Percentiles rank a stretch among this genome's conserved stretches.
Evolutionary conservation across 1,284 basidiomycete genomes (phyloP).

Genomic region (Boletellus deceptivus): DNA sequence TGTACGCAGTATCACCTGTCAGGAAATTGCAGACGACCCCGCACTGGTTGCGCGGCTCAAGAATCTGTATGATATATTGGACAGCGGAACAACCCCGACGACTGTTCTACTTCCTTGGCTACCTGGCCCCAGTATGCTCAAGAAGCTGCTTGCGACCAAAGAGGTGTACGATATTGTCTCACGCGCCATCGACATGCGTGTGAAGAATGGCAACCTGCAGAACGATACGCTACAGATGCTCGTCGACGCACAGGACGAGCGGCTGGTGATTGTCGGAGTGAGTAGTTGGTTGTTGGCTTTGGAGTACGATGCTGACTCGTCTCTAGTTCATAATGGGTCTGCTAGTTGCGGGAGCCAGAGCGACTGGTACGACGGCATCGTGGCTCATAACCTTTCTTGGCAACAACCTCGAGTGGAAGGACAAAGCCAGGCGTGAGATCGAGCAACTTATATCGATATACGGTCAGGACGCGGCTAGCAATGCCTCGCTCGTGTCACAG

Average conservation of each 20-base stretch:
- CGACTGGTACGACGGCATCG: conserved; percentile 73
- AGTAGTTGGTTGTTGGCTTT: conserved; percentile 29
- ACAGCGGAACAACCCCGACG: conserved; percentile 65
- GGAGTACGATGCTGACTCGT: conserved; percentile 19
- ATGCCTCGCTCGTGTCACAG: conserved; percentile 41
- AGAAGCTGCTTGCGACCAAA: conserved; percentile 66
- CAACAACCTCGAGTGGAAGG: conserved; percentile 59
- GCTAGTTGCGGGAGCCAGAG: conserved; percentile 69
- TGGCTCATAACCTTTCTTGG: conserved; percentile 71
- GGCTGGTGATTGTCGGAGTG: conserved; percentile 65
- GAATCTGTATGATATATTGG: conserved; percentile 61
- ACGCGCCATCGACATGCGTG: conserved; percentile 51
- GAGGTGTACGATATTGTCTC: conserved; percentile 67
- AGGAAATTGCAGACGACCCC: conserved; percentile 66
- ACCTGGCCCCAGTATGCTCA: conserved; percentile 65
- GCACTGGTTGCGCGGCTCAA: conserved; percentile 57
- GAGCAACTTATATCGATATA: conserved; percentile 58
- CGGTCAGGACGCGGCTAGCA: conserved; percentile 16
- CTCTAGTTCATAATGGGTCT: conserved; percentile 74
- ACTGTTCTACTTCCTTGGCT: conserved; percentile 72
- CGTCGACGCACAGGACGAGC: conserved; percentile 64
- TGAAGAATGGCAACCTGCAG: conserved; percentile 50
- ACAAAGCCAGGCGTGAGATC: conserved; percentile 55
- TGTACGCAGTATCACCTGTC: conserved; percentile 60
- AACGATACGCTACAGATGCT: conserved; percentile 72